These are phyloP conservation scores for Hamamelis virginiana DNA, from an alignment of 164 flowering plant genomes.

Conservation along the genomic window DNA sequence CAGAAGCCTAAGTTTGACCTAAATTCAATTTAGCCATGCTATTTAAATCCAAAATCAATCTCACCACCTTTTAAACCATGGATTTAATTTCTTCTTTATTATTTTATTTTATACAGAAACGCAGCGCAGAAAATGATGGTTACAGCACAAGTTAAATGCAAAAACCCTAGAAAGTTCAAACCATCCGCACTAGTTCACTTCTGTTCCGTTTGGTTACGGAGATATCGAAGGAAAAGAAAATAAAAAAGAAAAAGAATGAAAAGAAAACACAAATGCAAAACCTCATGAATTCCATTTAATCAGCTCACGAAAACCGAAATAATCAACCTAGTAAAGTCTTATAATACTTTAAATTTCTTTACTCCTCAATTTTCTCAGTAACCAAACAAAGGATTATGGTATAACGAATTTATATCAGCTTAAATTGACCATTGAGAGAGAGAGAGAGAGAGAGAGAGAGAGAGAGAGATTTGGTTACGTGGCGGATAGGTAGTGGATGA, in stretches of 20 bases:
- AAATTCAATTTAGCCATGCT: too few relatives aligned
- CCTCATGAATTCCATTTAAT: neutral
- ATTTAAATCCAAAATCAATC: too few relatives aligned
- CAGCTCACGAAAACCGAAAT: conserved; percentile 3
- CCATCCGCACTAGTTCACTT: too few relatives aligned
- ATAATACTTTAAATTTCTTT: neutral
- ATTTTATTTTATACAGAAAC: too few relatives aligned
- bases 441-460: neutral
- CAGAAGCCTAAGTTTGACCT: too few relatives aligned
- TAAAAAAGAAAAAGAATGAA: neutral
- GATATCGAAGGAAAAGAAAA: neutral
- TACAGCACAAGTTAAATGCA: too few relatives aligned
- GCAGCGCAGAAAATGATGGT: too few relatives aligned
- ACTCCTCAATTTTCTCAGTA: neutral
- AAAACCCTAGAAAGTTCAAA: too few relatives aligned
- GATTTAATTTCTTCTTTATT: too few relatives aligned
- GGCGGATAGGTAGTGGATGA: conserved; percentile 78
- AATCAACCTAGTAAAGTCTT: neutral
- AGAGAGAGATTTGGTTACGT: conserved; percentile 36
- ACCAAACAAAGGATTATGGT: neutral
- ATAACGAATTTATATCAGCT: neutral
- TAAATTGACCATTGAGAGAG: neutral
- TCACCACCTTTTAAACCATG: too few relatives aligned
- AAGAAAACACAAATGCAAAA: too few relatives aligned
- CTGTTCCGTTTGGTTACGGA: neutral